Evolutionary conservation across 805 yeast species (phyloP).

Genomic region (Teunomyces cretensis): DNA sequence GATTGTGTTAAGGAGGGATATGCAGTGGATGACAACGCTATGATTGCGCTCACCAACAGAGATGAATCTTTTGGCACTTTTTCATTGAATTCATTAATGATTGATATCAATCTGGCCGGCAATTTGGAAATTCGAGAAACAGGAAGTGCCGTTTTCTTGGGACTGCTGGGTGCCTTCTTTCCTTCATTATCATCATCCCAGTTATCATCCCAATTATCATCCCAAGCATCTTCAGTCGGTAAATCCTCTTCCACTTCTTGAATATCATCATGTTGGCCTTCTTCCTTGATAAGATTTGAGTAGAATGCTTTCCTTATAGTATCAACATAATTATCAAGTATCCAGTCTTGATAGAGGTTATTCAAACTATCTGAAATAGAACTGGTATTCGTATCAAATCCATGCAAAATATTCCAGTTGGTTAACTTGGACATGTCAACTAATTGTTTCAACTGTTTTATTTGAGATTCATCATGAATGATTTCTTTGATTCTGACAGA

Average conservation of each 20-base stretch:
- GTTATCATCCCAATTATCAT: slow-evolving; percentile 29
- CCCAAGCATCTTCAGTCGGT: slow-evolving; percentile 17
- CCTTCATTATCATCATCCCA: slow-evolving; percentile 22
- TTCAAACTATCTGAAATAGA: slow-evolving; percentile 19
- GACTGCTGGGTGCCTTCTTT: not conserved
- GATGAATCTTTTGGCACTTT: slow-evolving; percentile 18
- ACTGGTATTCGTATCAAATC: slow-evolving; percentile 4
- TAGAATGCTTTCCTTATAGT: slow-evolving; percentile 18
- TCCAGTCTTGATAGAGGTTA: slow-evolving; percentile 30
- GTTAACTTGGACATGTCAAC: slow-evolving; percentile 17
- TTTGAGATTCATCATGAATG: slow-evolving; percentile 17
- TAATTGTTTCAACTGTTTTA: slow-evolving; percentile 19
- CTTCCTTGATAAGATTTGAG: slow-evolving; percentile 4
- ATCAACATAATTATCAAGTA: slow-evolving; percentile 32
- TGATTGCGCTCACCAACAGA: slow-evolving; percentile 25
- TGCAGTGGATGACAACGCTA: slow-evolving; percentile 29
- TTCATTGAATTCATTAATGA: slow-evolving; percentile 21
- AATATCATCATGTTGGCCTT: not conserved
- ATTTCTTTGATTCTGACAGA: slow-evolving; percentile 29
- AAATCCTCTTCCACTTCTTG: not conserved
- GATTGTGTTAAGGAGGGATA: slow-evolving; percentile 35
- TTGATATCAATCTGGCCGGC: slow-evolving; percentile 19
- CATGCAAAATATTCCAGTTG: slow-evolving; percentile 21
- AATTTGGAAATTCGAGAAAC: slow-evolving; percentile 19
- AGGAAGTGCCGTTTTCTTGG: not conserved